Evolutionary conservation across 495 filamentous ascomycete species (phyloP).

Genomic region (Mytilinidion resinicola): DNA sequence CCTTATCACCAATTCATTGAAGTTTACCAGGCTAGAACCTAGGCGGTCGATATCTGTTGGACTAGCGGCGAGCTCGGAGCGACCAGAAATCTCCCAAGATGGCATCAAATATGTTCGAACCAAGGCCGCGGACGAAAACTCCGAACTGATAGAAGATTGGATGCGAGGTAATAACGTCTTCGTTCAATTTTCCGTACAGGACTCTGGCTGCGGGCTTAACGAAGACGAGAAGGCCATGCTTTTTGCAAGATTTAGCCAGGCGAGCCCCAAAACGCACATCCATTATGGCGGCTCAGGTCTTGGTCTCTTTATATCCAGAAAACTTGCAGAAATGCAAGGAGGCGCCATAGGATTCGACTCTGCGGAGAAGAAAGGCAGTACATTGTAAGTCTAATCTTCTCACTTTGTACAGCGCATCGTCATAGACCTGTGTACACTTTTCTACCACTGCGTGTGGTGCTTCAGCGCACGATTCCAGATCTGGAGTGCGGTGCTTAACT

Average conservation of each 20-base stretch:
- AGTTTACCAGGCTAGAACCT: constrained; percentile 49
- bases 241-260: constrained; percentile 34
- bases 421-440: no score
- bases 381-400: constrained; percentile 13
- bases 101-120: constrained; percentile 13
- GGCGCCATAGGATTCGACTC: constrained; percentile 35
- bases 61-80: constrained; percentile 8
- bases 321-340: constrained; percentile 32
- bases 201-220: constrained; percentile 33
- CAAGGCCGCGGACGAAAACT: constrained; percentile 7
- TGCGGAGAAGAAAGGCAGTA: constrained; percentile 26
- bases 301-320: constrained; percentile 34
- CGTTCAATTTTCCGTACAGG: constrained; percentile 29
- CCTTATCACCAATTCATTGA: constrained; percentile 71
- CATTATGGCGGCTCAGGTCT: constrained; percentile 35
- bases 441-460: no score
- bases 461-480: no score
- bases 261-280: constrained; percentile 31
- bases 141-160: constrained; percentile 24
- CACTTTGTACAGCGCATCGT: no score
- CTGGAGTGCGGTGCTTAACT: no score
- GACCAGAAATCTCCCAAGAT: constrained; percentile 5
- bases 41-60: constrained; percentile 21
- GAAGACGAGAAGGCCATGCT: constrained; percentile 27
- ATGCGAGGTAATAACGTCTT: constrained; percentile 29